Percentiles rank a stretch among this genome's conserved stretches.
Conservation (phyloP, 2,329 filamentous ascomycete genomes). For the Colletotrichum sp. region DNA sequence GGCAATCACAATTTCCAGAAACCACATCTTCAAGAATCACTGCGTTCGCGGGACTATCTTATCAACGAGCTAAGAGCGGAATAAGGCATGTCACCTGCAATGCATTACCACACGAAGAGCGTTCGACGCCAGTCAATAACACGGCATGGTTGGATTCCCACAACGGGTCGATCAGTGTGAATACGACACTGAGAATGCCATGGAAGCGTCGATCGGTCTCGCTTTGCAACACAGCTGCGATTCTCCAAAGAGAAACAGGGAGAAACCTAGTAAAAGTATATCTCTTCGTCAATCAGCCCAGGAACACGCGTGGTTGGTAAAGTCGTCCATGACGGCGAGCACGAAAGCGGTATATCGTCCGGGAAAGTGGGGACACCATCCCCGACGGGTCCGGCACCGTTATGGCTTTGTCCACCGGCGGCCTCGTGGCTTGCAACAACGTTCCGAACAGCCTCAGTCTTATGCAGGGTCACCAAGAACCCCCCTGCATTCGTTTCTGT, state of each 20-base stretch:
- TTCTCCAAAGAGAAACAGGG: neutral
- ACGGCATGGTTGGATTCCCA: neutral
- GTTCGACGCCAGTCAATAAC: neutral
- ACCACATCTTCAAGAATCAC: neutral
- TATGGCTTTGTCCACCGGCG: neutral
- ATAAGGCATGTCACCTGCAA: neutral
- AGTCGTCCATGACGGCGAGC: neutral
- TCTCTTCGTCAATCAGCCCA: neutral
- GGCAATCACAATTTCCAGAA: neutral
- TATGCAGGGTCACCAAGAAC: neutral
- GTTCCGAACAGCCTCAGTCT: neutral
- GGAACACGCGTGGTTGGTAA: neutral
- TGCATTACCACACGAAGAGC: neutral
- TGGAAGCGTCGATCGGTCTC: neutral
- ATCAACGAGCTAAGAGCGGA: rapidly evolving
- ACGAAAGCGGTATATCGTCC: neutral
- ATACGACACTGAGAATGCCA: neutral
- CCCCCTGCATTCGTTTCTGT: neutral
- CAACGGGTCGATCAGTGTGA: neutral
- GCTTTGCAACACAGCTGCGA: neutral
- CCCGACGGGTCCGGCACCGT: neutral
- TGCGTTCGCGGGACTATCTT: neutral
- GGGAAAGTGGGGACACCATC: neutral
- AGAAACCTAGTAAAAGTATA: neutral
- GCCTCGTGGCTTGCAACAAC: neutral